Evolutionary conservation across 2,329 filamentous ascomycete species (phyloP), one percentile per base, ranked within the genome.

Genomic region (Nannizzia gypsea): DNA sequence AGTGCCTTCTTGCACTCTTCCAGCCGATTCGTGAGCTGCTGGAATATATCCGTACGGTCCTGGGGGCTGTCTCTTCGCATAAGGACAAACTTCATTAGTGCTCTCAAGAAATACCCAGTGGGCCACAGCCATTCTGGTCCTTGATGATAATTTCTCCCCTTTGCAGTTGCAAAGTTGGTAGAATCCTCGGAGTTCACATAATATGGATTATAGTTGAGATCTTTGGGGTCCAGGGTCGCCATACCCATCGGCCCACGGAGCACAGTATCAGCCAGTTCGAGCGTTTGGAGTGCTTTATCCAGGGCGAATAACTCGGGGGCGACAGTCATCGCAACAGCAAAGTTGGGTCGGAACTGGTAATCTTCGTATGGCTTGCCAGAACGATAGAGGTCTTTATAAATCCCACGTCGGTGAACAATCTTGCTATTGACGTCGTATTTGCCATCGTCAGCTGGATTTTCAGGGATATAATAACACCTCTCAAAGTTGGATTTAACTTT

Each of bases 111-210:
- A 78, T 90, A 99, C 3, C 93, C 93, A 0, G 90, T 92, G 0
- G 92, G 95, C 93, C 93, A 99, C 24, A 96, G 77, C 93, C 93
- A 99, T 73, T 99, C 93, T 0, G 93, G 95, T 3, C 93, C 93
- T 73, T 97, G 92, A 73, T 99, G 93, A 75, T 99, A 99, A 74
- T 97, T 99, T 60, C 93, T 82, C 56, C 93, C 93, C 74, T 97
- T 97, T 66, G 88, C 85, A 0, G 92, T 97, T 9, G 89, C 83
- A 69, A 96, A 97, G 72, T 97, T 89, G 11, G 83, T 84, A 62
- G 87, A 92, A 74, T 99, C 93, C 69, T 97, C 92, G 66, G 87
- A 88, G 76, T 99, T 99, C 78, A 87, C 85, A 77, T 99, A 99
- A 77, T 93, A 89, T 0, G 91, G 91, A 2, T 89, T 84, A 76